phyloP scores from a whole-genome alignment of 1,139 yeast genomes.

The Sugiyamaella xylanicola region DNA sequence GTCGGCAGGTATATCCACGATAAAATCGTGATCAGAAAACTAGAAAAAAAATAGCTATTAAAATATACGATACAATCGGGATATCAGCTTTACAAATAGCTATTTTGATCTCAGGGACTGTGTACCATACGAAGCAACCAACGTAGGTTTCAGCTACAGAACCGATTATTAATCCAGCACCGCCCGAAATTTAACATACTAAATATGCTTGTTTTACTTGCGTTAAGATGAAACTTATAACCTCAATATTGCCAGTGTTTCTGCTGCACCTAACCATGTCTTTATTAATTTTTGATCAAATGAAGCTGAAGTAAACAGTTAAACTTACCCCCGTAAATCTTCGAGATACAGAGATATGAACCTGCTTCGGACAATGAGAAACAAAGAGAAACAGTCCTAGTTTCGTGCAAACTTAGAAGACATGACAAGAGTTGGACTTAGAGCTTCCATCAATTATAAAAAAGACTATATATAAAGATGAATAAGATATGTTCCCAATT shows the following conservation, averaged over 20 bases:
- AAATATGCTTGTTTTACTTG: background rate
- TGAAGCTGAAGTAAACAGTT: background rate
- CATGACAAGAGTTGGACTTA: background rate
- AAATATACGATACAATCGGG: too few relatives aligned
- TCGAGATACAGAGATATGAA: too few relatives aligned
- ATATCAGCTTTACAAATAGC: too few relatives aligned
- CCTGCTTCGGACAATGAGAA: background rate
- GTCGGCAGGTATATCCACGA: too few relatives aligned
- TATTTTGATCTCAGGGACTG: too few relatives aligned
- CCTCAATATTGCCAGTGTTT: background rate
- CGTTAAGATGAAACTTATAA: background rate
- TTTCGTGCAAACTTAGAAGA: background rate
- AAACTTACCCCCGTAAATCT: too few relatives aligned
- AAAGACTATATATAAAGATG: background rate
- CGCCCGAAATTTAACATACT: background rate
- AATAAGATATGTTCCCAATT: background rate
- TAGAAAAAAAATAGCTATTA: too few relatives aligned
- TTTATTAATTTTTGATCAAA: background rate
- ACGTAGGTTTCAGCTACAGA: background rate
- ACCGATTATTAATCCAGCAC: background rate
- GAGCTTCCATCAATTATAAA: background rate
- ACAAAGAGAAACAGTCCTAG: background rate
- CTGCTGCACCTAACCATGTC: background rate
- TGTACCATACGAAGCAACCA: too few relatives aligned
- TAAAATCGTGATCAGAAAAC: too few relatives aligned